Percentiles rank a stretch among this genome's conserved stretches.
These are phyloP conservation scores for Crotalaria pallida DNA, from an alignment of 306 rosid species.

Conservation along the genomic window DNA sequence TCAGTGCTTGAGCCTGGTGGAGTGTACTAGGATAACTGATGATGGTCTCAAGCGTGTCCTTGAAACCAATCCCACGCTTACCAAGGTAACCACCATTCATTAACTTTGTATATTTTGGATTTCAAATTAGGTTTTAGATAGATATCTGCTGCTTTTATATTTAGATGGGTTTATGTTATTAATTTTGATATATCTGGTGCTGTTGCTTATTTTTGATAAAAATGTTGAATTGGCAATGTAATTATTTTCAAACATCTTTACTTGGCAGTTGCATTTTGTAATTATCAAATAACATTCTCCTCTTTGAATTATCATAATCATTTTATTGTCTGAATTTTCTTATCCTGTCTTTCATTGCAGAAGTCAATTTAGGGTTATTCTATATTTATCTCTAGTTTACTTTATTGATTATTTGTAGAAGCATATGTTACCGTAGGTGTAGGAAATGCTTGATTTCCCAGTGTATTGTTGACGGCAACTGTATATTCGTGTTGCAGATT, in stretches of 20 bases:
- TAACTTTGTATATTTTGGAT: neutral
- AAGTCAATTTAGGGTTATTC: neutral
- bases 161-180: neutral
- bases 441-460: neutral
- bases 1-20: slow-evolving; percentile 72
- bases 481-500: neutral
- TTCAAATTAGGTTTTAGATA: neutral
- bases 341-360: neutral
- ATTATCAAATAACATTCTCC: neutral
- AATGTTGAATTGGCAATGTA: neutral
- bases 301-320: neutral
- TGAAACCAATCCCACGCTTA: slow-evolving; percentile 63
- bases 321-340: neutral
- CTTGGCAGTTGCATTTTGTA: neutral
- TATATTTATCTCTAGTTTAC: neutral
- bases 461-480: neutral
- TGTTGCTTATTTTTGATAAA: slow-evolving; percentile 8
- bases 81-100: slow-evolving; percentile 58
- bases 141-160: neutral
- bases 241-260: neutral
- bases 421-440: neutral
- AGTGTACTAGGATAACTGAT: slow-evolving; percentile 81
- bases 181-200: neutral
- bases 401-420: neutral
- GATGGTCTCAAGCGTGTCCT: slow-evolving; percentile 75